Evolutionary conservation across 352 stramenopile species (phyloP).

Genomic region (Phytophthora meadii): DNA sequence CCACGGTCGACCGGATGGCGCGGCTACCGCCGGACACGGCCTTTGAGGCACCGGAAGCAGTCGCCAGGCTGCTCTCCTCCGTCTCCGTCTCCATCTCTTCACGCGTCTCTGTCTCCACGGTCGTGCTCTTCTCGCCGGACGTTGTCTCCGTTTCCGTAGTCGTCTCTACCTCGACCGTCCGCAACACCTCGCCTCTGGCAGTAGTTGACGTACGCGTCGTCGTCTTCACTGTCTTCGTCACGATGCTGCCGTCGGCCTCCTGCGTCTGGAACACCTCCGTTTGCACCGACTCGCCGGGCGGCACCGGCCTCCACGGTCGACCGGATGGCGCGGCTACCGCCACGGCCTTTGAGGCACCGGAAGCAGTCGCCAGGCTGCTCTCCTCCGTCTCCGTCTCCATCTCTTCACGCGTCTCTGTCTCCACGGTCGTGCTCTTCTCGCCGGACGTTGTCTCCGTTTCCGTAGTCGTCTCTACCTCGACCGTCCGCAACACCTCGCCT

Average conservation of each 20-base stretch:
- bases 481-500: conserved; percentile 1
- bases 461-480: conserved; percentile 17
- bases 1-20: conserved; percentile 7
- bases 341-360: not conserved
- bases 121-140: too few relatives aligned
- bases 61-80: conserved; percentile 9
- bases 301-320: conserved; percentile 9
- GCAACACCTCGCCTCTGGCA: conserved; percentile 19
- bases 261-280: conserved; percentile 28
- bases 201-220: conserved; percentile 16
- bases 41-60: not conserved
- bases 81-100: not conserved
- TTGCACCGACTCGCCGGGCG: conserved; percentile 16
- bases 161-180: conserved; percentile 18
- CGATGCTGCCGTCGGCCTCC: conserved; percentile 24
- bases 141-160: not conserved
- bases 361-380: conserved; percentile 6
- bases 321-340: conserved; percentile 2
- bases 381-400: conserved; percentile 1
- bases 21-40: not conserved
- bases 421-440: too few relatives aligned
- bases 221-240: conserved; percentile 30
- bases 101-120: too few relatives aligned
- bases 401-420: too few relatives aligned
- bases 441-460: not conserved